phyloP scores from a whole-genome alignment of 2,329 filamentous ascomycete genomes.

The Microsporum canis region DNA sequence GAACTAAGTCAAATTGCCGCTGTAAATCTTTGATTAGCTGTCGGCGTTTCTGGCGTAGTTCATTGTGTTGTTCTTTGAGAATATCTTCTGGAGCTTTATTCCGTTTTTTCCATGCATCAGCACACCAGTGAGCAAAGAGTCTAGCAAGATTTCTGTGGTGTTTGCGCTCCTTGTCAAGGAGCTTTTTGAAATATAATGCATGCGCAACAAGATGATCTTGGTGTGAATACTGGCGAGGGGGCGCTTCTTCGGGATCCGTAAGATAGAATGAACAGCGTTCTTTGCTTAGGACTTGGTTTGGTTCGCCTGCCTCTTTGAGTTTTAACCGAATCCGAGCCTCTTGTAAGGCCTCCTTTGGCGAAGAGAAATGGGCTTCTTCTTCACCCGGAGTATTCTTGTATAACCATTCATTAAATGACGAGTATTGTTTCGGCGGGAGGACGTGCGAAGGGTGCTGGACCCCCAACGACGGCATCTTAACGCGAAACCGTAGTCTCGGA shows the following conservation, averaged over 20 bases:
- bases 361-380: conserved; percentile 36
- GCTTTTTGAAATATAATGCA: conserved; percentile 64
- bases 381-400: conserved; percentile 38
- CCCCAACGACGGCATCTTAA: conserved; percentile 41
- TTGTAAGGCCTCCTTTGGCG: conserved; percentile 49
- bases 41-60: conserved; percentile 58
- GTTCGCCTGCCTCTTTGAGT: conserved; percentile 60
- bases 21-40: conserved; percentile 56
- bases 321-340: conserved; percentile 61
- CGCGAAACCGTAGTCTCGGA: conserved; percentile 36
- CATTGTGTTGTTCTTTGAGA: conserved; percentile 61
- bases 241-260: conserved; percentile 62
- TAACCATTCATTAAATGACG: conserved; percentile 56
- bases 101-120: conserved; percentile 33
- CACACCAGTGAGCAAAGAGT: conserved; percentile 51
- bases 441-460: conserved; percentile 44
- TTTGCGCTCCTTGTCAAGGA: conserved; percentile 68
- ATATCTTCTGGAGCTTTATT: conserved; percentile 56
- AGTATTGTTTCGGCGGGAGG: conserved; percentile 34
- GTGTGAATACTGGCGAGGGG: conserved; percentile 70
- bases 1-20: conserved; percentile 49
- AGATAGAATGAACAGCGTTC: conserved; percentile 60
- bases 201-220: conserved; percentile 75
- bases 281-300: conserved; percentile 62
- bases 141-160: conserved; percentile 69